These are phyloP conservation scores for Tricholoma sp. DNA, from an alignment of 768 basidiomycete species.

Conservation along the genomic window DNA sequence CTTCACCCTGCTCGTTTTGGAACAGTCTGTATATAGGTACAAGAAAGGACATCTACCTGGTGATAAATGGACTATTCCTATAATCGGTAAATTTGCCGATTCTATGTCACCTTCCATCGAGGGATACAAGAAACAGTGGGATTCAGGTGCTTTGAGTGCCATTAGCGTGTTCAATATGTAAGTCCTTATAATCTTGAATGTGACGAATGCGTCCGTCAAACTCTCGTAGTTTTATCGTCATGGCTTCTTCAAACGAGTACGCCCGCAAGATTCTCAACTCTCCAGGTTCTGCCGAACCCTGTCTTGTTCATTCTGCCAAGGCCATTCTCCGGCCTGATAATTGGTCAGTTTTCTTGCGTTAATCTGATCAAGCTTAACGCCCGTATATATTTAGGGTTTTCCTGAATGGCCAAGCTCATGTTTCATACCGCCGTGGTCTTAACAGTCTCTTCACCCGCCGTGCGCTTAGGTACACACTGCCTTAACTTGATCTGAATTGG, in stretches of 20 bases:
- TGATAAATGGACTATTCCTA: constrained; percentile 87
- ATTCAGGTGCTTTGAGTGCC: constrained; percentile 80
- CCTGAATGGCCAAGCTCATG: constrained; percentile 87
- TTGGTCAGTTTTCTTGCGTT: constrained; percentile 49
- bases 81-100: constrained; percentile 95
- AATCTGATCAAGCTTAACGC: not conserved
- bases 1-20: constrained; percentile 71
- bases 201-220: constrained; percentile 1
- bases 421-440: constrained; percentile 88
- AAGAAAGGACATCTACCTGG: constrained; percentile 91
- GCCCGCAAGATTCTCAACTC: constrained; percentile 96
- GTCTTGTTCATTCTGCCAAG: constrained; percentile 90
- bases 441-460: constrained; percentile 93
- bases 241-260: constrained; percentile 91
- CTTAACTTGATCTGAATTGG: constrained; percentile 1
- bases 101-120: constrained; percentile 90
- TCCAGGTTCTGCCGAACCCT: constrained; percentile 88
- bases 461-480: constrained; percentile 69
- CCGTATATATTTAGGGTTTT: constrained; percentile 70
- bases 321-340: constrained; percentile 79
- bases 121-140: constrained; percentile 89
- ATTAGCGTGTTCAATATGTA: constrained; percentile 98
- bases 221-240: constrained; percentile 85
- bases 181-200: constrained; percentile 20
- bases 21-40: constrained; percentile 83